Percentiles rank a stretch among this genome's conserved stretches.
Conservation (phyloP, 768 basidiomycete species). For the Dentipellis fragilis region DNA sequence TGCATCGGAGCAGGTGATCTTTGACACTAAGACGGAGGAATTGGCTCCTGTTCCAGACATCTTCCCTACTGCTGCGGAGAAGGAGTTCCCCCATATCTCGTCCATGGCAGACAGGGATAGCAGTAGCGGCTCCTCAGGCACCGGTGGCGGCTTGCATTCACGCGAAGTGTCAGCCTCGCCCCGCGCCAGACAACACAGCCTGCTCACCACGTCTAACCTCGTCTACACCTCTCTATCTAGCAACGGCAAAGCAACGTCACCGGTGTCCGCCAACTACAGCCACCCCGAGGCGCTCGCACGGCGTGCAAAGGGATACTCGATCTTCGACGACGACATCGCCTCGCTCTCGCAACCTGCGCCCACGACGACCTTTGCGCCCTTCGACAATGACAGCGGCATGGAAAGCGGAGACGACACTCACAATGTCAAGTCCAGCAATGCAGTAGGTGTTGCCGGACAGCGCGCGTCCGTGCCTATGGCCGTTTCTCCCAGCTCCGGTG, state of each 20-base stretch:
- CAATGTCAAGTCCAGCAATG: neutral
- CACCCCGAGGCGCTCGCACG: constrained; percentile 6
- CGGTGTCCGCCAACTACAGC: constrained; percentile 5
- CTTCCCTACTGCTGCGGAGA: constrained; percentile 10
- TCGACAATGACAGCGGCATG: constrained; percentile 32
- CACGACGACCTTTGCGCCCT: constrained; percentile 41
- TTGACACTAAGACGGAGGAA: neutral
- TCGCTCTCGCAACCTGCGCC: constrained; percentile 17
- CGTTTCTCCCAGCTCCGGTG: neutral
- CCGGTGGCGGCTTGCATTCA: constrained; percentile 10
- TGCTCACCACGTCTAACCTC: constrained; percentile 5
- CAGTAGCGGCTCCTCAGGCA: constrained; percentile 1
- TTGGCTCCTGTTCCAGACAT: neutral
- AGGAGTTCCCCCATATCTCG: constrained; percentile 6
- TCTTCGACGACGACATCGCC: constrained; percentile 32
- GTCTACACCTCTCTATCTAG: neutral
- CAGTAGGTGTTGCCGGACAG: neutral
- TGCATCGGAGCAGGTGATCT: neutral
- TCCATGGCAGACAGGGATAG: neutral
- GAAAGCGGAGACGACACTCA: constrained; percentile 17
- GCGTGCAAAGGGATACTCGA: constrained; percentile 29
- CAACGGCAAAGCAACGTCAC: constrained; percentile 18
- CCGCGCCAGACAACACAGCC: constrained; percentile 10
- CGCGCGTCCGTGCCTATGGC: neutral
- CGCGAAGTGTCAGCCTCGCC: constrained; percentile 15